A percentile compares a stretch with the other conserved stretches of the same genome.
These are phyloP conservation scores for Tuber magnatum DNA, from an alignment of 495 filamentous ascomycete genomes.

Conservation along the genomic window DNA sequence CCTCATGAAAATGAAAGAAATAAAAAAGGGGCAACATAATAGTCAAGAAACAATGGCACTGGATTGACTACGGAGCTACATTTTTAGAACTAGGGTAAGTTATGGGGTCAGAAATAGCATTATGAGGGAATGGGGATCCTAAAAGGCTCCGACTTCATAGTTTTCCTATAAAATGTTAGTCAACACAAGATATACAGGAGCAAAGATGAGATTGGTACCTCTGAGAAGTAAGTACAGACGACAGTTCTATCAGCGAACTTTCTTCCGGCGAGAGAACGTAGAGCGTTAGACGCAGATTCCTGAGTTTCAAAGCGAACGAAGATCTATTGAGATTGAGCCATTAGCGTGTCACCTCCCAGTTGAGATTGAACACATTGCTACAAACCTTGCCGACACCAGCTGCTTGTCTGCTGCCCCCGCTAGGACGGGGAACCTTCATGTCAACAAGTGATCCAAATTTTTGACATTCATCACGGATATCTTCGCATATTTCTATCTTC, in stretches of 20 bases:
- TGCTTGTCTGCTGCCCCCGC: conserved; percentile 67
- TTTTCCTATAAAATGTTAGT: conserved; percentile 30
- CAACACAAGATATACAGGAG: background rate
- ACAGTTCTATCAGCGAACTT: conserved; percentile 95
- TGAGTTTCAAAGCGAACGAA: conserved; percentile 82
- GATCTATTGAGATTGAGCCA: conserved; percentile 47
- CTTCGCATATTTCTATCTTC: conserved; percentile 77
- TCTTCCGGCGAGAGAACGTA: conserved; percentile 78
- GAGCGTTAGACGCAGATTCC: conserved; percentile 72
- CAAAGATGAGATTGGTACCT: conserved; percentile 48
- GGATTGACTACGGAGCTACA: background rate
- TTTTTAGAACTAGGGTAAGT: background rate
- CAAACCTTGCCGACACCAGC: conserved; percentile 75
- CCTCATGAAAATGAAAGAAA: background rate
- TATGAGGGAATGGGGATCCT: conserved; percentile 15
- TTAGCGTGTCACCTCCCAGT: background rate
- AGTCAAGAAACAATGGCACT: background rate
- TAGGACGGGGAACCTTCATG: conserved; percentile 84
- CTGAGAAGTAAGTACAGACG: conserved; percentile 89
- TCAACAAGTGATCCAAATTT: conserved; percentile 81
- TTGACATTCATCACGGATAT: conserved; percentile 80
- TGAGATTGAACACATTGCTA: background rate
- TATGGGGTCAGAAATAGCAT: background rate
- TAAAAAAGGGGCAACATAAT: background rate
- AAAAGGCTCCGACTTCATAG: conserved; percentile 41